Evolutionary conservation across 441 rosid genomes (phyloP).

Genomic region (Dalechampia spathulata): DNA sequence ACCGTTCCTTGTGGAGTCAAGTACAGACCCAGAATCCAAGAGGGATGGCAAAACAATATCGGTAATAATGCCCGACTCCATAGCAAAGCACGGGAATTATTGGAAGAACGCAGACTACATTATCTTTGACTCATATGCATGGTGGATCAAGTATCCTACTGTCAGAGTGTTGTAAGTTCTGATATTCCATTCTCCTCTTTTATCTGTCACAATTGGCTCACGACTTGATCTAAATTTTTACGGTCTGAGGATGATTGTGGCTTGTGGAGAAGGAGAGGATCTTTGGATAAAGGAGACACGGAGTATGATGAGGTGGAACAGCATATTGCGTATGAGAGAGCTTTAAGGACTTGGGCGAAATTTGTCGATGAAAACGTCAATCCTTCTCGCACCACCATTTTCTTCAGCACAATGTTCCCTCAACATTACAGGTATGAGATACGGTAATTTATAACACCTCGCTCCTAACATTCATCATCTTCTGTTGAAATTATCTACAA

Average conservation of each 20-base stretch:
- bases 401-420: conserved; percentile 82
- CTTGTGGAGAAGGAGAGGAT: conserved; percentile 48
- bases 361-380: conserved; percentile 67
- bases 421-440: conserved; percentile 60
- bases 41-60: conserved; percentile 65
- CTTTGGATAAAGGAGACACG: conserved; percentile 57
- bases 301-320: conserved; percentile 62
- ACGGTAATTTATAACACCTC: too few species aligned
- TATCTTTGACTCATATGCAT: conserved; percentile 74
- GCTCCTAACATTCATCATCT: too few species aligned
- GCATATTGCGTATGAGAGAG: conserved; percentile 53
- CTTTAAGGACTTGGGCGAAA: conserved; percentile 63
- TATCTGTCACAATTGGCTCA: too few species aligned
- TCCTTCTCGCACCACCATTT: conserved; percentile 54
- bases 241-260: background rate
- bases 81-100: conserved; percentile 55
- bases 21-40: conserved; percentile 60
- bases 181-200: too few species aligned
- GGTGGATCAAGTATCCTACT: conserved; percentile 91
- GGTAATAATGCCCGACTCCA: conserved; percentile 77
- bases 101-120: conserved; percentile 75
- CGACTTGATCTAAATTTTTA: too few species aligned
- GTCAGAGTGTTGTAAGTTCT: conserved; percentile 73
- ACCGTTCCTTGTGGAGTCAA: conserved; percentile 81
- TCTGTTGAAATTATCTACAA: too few species aligned